Base-by-base conservation (phyloP, 2,329 filamentous ascomycete species). In the Diaporthe sp. region DNA sequence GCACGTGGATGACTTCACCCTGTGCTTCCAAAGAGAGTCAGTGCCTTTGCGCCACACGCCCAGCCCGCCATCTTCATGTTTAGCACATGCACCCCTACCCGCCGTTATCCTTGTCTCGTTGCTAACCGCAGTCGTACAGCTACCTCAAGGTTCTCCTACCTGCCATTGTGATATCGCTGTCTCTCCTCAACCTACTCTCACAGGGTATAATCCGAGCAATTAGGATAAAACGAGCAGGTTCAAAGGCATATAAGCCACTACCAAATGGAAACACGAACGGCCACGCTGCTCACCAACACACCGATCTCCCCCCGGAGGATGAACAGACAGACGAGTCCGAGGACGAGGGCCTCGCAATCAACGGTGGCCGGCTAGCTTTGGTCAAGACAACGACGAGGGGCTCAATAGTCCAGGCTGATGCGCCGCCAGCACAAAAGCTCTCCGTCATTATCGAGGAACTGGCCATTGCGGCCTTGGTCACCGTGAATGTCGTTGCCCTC, bases 81-180 rank as follows among this genome's bases (percentile, higher is more conserved):
- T 31, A 70, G 53, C 34, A 47, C 77, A 78, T 44, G 44, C 67
- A 44, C 47, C 72, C 49, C 57, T 49, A 63, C 60, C 55, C 49
- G n/a, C 53, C 20, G 22, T 25, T 47, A 34, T 67, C 65, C 17
- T 70, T 47, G 49, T 34, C 44, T 47, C 47, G 28, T 17, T 63
- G 71, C 75, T 76, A 53, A 76, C 71, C 17, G 2, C 51, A 25
- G 31, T 37, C 73, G 13, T 76, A 78, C 82, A 96, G 94, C 84
- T 96, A 94, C 83, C 90, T 98, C 72, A 93, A 94, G 84, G 91
- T 94, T 76, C 87, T 98, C 63, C 88, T 98, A 73, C 97, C 97
- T 73, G 87, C 97, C 76, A 85, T 92, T 77, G 88, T 93, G 75
- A 91, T 95, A 83, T 89, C 85, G 77, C 80, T 94, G 37, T 98